Base-by-base conservation (phyloP, 2,329 filamentous ascomycete genomes). In the Epichloe sibirici region DNA sequence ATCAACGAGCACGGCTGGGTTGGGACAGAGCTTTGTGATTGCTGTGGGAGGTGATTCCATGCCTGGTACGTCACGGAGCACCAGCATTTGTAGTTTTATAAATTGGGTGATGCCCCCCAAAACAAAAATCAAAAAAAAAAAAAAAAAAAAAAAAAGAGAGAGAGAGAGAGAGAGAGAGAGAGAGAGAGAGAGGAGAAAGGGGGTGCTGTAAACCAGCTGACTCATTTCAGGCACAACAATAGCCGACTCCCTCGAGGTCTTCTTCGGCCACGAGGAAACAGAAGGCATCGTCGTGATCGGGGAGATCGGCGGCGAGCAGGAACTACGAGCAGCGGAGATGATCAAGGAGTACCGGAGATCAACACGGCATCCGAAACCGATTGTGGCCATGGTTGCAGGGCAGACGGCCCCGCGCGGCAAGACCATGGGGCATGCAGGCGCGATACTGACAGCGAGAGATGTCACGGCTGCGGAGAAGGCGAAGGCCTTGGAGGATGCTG, bases 41-140 rank as follows among this genome's bases (percentile, higher is more conserved):
- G 86, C 85, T 15, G 84, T 90, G 72, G 87, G 87, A 3, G 87
- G 87, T 2, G 87, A 90, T 62, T 75, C 86, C 38, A 70, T 89
- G 52, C 83, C 85, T 2, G 85, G 85, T 68, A 55, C 23, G 54
- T 31, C 0, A 43, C 17, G 11, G n/a, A 21, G 7, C 38, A 7
- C 17, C 11, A 17, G 15, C 37, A 38, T 38, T 23, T 23, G 3
- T 23, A 23, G 23, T 3, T 23, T 3, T 3, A 23, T 23, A 23
- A 2, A 23, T 23, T 3, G 23, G 23, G 28, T 8, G 28, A 31
- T 8, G 28, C 28, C 28, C 28, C 28, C 23, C n/a, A n/a, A n/a
- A n/a, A n/a, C n/a, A n/a, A n/a, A n/a, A n/a, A n/a, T n/a, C n/a
- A n/a, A n/a, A n/a, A n/a, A n/a, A 23, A 23, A 23, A 23, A 2